These are phyloP conservation scores for Amanita rubescens DNA, from an alignment of 768 basidiomycete species.

Conservation along the genomic window DNA sequence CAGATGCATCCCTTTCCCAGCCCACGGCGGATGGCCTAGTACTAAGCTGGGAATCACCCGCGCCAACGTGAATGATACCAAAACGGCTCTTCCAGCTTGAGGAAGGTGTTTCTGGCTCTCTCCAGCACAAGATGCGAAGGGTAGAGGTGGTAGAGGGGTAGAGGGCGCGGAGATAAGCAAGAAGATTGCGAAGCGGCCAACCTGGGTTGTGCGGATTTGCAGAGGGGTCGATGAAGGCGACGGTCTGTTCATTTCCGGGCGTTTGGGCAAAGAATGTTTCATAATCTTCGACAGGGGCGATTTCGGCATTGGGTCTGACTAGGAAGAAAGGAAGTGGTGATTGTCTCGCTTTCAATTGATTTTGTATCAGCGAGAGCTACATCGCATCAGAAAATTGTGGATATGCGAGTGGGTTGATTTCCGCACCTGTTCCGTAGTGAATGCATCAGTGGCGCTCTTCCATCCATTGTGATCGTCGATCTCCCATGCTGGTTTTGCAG, in stretches of 20 bases:
- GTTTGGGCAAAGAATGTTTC: conserved; percentile 45
- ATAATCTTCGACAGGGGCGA: conserved; percentile 52
- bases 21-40: conserved; percentile 66
- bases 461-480: conserved; percentile 52
- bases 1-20: conserved; percentile 91
- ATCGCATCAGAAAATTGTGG: too few relatives aligned
- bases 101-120: conserved; percentile 49
- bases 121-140: conserved; percentile 70
- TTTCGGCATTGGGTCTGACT: conserved; percentile 33
- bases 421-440: conserved; percentile 24
- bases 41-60: conserved; percentile 9
- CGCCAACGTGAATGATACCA: conserved; percentile 39
- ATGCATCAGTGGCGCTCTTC: conserved; percentile 37
- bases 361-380: conserved; percentile 47
- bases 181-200: conserved; percentile 91
- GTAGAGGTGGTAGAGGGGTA: conserved; percentile 42
- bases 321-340: conserved; percentile 55
- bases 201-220: conserved; percentile 67
- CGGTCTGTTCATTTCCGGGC: conserved; percentile 23
- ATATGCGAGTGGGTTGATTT: too few relatives aligned
- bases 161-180: conserved; percentile 66
- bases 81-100: conserved; percentile 57
- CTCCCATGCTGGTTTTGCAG: conserved; percentile 87
- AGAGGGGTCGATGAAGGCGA: conserved; percentile 83
- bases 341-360: conserved; percentile 33